Evolutionary conservation across 129 eudicot genomes (phyloP).

Genomic region (Daucus carota): DH1_v3.0 NC_030384.2:43952001-43952500

Average conservation of each 20-base stretch:
- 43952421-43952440: too few relatives aligned
- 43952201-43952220: not conserved
- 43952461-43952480: too few relatives aligned
- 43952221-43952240: too few relatives aligned
- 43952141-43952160: constrained; percentile 53
- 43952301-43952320: not conserved
- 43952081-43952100: constrained; percentile 19
- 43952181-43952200: not conserved
- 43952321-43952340: not conserved
- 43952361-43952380: not conserved
- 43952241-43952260: not conserved
- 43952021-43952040: not conserved
- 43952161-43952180: not conserved
- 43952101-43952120: constrained; percentile 42
- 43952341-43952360: not conserved
- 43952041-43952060: not conserved
- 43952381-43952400: too few relatives aligned
- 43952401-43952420: too few relatives aligned
- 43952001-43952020: not conserved
- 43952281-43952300: not conserved
- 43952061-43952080: not conserved
- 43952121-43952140: constrained; percentile 52
- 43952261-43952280: not conserved
- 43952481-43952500: too few relatives aligned
- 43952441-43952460: too few relatives aligned